Base-by-base conservation (phyloP, 257 asterid genomes). In the Penstemon newberryi region DNA sequence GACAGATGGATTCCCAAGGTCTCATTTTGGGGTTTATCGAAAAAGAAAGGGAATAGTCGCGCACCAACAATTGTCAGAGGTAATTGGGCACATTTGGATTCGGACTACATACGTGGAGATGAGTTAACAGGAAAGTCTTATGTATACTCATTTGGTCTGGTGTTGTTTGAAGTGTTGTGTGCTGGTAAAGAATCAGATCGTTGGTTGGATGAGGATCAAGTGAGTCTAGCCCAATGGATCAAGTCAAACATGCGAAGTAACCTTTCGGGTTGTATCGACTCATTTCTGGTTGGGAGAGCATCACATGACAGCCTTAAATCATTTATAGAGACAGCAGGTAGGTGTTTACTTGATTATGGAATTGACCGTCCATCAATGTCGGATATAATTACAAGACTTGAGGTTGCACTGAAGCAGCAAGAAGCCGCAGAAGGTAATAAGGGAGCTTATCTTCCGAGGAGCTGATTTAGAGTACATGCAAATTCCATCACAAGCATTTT, bases 141-240 rank as follows among this genome's bases (percentile, higher is more conserved):
- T 40, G 81, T 78, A 70, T 86, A 75, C 85, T 86, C 88, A 19
- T 75, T 81, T 25, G 93, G 93, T 5, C 69, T 82, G 75, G 25
- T 86, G 57, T 51, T 86, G 69, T 79, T 83, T 33, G 93, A 89
- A 79, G 78, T 86, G 74, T n/a, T 83, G 41, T 77, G 81, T 70
- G 85, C 82, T 55, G 84, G 75, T 38, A 78, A 82, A 54, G 82
- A 81, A 57, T 69, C 80, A 36, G 71, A 78, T 0, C 79, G 79
- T 37, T 84, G 91, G 96, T 56, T 76, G 12, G 83, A 83, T 10
- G 85, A 73, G 79, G 86, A 84, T 70, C 86, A 85, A 65, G 86
- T 81, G 52, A 83, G 69, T 64, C 77, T 86, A 62, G 94, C 87
- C 51, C 78, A 75, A 60, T 84, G 88, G 89, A 84, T 86, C 71